phyloP scores from a whole-genome alignment of 2,329 filamentous ascomycete species.

The Sporothrix sp. region DNA sequence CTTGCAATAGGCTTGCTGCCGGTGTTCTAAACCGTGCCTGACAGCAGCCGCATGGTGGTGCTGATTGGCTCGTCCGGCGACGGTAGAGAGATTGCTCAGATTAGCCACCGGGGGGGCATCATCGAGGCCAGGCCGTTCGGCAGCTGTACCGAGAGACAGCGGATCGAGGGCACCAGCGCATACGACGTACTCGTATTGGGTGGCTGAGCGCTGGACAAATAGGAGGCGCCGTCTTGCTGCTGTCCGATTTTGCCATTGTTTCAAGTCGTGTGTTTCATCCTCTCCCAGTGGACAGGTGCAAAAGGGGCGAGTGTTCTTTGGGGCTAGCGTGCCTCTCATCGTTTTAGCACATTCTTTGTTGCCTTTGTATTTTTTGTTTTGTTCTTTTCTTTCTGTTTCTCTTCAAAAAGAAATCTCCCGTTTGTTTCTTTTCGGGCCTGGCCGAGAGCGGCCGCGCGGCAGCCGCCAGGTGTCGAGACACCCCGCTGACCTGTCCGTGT shows the following conservation, averaged over 20 bases:
- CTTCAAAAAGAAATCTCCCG: too few relatives aligned
- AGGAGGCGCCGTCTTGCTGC: not conserved
- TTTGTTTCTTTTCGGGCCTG: too few relatives aligned
- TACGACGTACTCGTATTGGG: too few relatives aligned
- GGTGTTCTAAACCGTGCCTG: not conserved
- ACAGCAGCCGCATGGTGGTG: not conserved
- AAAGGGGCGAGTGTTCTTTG: not conserved
- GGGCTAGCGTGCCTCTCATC: not conserved
- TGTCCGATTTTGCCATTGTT: not conserved
- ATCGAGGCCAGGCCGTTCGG: not conserved
- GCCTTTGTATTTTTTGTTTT: not conserved
- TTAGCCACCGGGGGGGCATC: not conserved
- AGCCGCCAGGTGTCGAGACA: too few relatives aligned
- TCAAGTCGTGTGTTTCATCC: constrained; percentile 7
- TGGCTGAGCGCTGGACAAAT: constrained; percentile 1
- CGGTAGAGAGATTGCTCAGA: not conserved
- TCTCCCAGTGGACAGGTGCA: not conserved
- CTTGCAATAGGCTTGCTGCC: too few relatives aligned
- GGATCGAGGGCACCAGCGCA: not conserved
- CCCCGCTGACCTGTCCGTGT: not conserved
- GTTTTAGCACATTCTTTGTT: not conserved
- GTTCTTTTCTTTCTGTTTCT: not conserved
- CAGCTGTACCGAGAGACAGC: not conserved
- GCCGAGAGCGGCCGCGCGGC: too few relatives aligned
- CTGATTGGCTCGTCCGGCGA: constrained; percentile 1